A percentile compares a stretch with the other conserved stretches of the same genome.
Conservation (phyloP, 352 stramenopile species). For the Globisporangium alternatum region DNA sequence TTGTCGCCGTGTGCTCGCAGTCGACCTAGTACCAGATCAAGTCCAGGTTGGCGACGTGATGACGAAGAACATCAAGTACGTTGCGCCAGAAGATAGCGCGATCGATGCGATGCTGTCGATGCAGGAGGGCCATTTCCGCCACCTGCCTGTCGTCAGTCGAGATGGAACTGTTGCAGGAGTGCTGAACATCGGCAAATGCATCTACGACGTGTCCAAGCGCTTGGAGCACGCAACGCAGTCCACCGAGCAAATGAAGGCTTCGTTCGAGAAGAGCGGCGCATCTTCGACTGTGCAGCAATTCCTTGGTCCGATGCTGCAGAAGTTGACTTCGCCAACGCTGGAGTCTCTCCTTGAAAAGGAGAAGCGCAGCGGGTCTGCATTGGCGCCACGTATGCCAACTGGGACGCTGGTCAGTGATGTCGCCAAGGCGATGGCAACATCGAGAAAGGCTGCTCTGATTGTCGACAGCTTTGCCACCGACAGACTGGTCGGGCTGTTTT, state of each 20-base stretch:
- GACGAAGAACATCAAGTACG: conserved; percentile 96
- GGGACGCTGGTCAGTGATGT: conserved; percentile 82
- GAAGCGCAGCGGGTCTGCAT: conserved; percentile 30
- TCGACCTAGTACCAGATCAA: conserved; percentile 69
- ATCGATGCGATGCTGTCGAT: conserved; percentile 97
- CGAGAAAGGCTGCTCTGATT: conserved; percentile 92
- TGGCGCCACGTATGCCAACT: conserved; percentile 77
- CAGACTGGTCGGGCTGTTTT: conserved; percentile 94
- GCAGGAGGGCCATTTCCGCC: conserved; percentile 96
- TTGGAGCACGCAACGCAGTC: conserved; percentile 90
- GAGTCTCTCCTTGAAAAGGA: conserved; percentile 86
- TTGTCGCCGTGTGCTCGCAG: conserved; percentile 89
- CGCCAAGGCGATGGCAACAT: conserved; percentile 69
- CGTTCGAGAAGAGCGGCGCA: conserved; percentile 67
- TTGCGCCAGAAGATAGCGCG: conserved; percentile 90
- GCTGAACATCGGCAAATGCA: conserved; percentile 98
- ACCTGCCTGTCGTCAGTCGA: conserved; percentile 92
- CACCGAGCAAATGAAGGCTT: conserved; percentile 82
- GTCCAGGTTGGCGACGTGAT: conserved; percentile 89
- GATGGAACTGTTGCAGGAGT: conserved; percentile 91
- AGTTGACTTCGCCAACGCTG: conserved; percentile 76
- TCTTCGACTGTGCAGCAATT: conserved; percentile 78
- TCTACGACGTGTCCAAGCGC: conserved; percentile 97
- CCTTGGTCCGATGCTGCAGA: conserved; percentile 78
- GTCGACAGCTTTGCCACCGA: conserved; percentile 87